phyloP scores from a whole-genome alignment of 2,329 filamentous ascomycete genomes.

The Aspergillus ochraceoroseus region DNA sequence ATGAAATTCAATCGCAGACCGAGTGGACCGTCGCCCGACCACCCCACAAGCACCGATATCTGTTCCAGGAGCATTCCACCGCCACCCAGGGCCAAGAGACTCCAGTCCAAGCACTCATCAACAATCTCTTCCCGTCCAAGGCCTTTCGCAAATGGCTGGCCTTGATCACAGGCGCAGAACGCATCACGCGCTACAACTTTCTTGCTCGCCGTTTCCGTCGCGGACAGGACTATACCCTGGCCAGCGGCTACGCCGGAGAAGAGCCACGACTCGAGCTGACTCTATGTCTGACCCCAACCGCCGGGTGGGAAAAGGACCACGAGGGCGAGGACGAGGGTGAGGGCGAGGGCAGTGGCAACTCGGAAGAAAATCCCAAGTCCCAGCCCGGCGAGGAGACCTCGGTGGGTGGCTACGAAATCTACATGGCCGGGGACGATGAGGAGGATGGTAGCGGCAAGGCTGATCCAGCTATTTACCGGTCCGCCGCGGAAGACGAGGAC shows the following conservation, averaged over 20 bases:
- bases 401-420: conserved; percentile 60
- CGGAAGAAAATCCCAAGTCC: conserved; percentile 33
- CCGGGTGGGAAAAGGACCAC: conserved; percentile 68
- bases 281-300: conserved; percentile 75
- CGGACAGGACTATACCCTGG: conserved; percentile 86
- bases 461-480: conserved; percentile 71
- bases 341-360: conserved; percentile 41
- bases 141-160: conserved; percentile 89
- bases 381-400: conserved; percentile 34
- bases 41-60: conserved; percentile 90
- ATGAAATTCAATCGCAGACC: conserved; percentile 55
- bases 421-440: conserved; percentile 75
- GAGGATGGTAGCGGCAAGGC: conserved; percentile 6
- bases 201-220: conserved; percentile 82
- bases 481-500: conserved; percentile 62
- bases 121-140: conserved; percentile 74
- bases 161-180: conserved; percentile 66
- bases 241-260: conserved; percentile 69
- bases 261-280: conserved; percentile 79
- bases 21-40: conserved; percentile 74
- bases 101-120: conserved; percentile 70
- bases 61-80: conserved; percentile 62
- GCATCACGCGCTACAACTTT: conserved; percentile 66
- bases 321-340: conserved; percentile 45
- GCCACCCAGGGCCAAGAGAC: conserved; percentile 31